Evolutionary conservation across 2,329 filamentous ascomycete species (phyloP).

Genomic region (Penicillium hordei): DNA sequence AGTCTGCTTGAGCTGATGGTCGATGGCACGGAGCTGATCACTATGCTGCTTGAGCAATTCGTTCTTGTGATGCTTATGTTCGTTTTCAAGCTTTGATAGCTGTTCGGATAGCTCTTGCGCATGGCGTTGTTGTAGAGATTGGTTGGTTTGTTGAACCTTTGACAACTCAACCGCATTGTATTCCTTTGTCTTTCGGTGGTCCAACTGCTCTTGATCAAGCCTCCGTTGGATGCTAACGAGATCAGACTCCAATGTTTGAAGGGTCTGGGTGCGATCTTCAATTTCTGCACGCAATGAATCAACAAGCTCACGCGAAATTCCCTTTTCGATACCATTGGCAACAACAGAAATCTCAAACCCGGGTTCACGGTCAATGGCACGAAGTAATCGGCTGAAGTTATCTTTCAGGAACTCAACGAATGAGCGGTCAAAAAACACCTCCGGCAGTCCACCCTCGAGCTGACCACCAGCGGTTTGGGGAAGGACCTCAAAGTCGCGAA

Average conservation of each 20-base stretch:
- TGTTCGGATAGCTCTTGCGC: slow-evolving; percentile 61
- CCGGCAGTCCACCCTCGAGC: slow-evolving; percentile 61
- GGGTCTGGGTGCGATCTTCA: slow-evolving; percentile 65
- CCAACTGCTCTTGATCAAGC: slow-evolving; percentile 68
- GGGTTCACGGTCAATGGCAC: slow-evolving; percentile 87
- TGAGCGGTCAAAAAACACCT: slow-evolving; percentile 79
- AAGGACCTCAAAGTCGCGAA: slow-evolving; percentile 87
- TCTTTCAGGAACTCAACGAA: slow-evolving; percentile 97
- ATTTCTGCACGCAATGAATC: slow-evolving; percentile 78
- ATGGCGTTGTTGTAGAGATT: slow-evolving; percentile 68
- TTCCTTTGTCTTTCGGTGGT: slow-evolving; percentile 67
- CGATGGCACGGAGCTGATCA: slow-evolving; percentile 50
- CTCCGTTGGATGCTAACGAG: slow-evolving; percentile 56
- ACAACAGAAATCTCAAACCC: slow-evolving; percentile 80
- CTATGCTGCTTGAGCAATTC: slow-evolving; percentile 45
- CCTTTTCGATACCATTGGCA: slow-evolving; percentile 77
- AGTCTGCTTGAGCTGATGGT: slow-evolving; percentile 49
- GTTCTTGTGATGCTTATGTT: slow-evolving; percentile 46
- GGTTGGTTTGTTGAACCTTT: slow-evolving; percentile 65
- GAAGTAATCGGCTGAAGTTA: slow-evolving; percentile 81
- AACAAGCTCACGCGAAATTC: slow-evolving; percentile 89
- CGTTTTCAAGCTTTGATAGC: slow-evolving; percentile 43
- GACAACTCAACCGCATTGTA: slow-evolving; percentile 54
- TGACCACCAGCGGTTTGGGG: slow-evolving; percentile 64
- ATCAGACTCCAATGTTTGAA: slow-evolving; percentile 59